phyloP scores from a whole-genome alignment of 2,329 filamentous ascomycete species.

The Microsporum ferrugineum region DNA sequence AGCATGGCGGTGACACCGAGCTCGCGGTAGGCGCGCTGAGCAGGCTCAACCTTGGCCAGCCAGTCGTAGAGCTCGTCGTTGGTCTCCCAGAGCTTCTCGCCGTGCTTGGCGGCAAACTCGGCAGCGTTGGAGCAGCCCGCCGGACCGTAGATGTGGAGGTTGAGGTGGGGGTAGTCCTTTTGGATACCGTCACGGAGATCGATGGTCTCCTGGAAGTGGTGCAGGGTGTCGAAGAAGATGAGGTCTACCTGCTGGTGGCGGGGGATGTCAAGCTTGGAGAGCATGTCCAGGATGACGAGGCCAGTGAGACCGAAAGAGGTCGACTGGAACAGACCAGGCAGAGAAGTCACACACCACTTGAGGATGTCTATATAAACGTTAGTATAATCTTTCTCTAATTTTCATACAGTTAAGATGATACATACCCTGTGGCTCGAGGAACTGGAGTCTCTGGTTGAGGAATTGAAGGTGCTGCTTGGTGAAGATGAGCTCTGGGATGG shows the following conservation, averaged over 20 bases:
- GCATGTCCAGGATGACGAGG: constrained; percentile 66
- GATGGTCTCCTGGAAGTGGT: constrained; percentile 70
- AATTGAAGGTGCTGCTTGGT: constrained; percentile 79
- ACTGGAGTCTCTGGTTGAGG: constrained; percentile 79
- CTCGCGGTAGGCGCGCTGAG: constrained; percentile 78
- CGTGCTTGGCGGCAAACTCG: constrained; percentile 74
- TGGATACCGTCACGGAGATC: constrained; percentile 63
- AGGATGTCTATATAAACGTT: constrained; percentile 54
- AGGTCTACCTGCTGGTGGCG: constrained; percentile 40
- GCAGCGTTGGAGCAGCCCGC: constrained; percentile 58
- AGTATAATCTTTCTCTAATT: background rate
- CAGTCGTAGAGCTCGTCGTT: constrained; percentile 91
- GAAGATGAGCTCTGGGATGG: constrained; percentile 68
- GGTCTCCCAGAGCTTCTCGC: constrained; percentile 70
- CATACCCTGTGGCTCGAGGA: constrained; percentile 65
- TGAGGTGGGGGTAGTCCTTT: constrained; percentile 63
- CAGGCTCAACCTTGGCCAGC: constrained; percentile 93
- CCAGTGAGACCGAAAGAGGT: constrained; percentile 75
- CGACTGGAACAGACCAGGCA: constrained; percentile 80
- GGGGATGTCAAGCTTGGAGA: constrained; percentile 40
- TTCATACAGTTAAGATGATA: constrained; percentile 20
- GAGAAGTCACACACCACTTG: constrained; percentile 79
- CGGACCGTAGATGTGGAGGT: constrained; percentile 83
- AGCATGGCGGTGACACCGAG: constrained; percentile 81
- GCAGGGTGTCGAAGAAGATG: constrained; percentile 71